Evolutionary conservation across 1,139 yeast species (phyloP), one percentile per base, ranked within the genome.

Genomic region (Yamadazyma sp.): DNA sequence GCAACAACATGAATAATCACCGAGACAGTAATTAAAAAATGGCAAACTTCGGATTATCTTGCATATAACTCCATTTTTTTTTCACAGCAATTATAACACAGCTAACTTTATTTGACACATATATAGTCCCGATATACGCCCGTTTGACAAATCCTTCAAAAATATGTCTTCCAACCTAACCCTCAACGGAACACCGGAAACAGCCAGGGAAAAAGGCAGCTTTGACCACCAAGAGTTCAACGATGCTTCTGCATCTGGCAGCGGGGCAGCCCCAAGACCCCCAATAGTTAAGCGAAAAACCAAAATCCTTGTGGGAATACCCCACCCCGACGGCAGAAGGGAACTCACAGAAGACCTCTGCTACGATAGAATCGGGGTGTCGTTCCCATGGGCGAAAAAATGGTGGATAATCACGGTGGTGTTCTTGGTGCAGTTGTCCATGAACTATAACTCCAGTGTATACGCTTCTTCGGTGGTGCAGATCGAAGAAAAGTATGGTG

Each of bases 371-470:
- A 52, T 65, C 16, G 70, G 69, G 7, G 63, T 50, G 41, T 37
- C 46, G 23, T 65, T 52, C 43, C 55, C 66, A 3, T 34, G 52
- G 41, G 31, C 31, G 32, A 61, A 58, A 42, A 64, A 64, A 47
- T 65, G 70, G 70, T 45, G 47, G 32, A 60, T 64, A 23, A 42
- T 64, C 18, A 42, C 61, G 1, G 57, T 65, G 15, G 54, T 61
- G 14, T 65, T 65, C 41, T 41, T 56, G n/a, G 69, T 64, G 6
- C 71, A 65, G 44, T 43, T 61, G 27, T 63, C 70, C 7, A 65
- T 65, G 70, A 65, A 65, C 45, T 63, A 62, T 50, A 65, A 65
- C 46, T 47, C 70, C 3, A 52, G 63, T 43, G 56, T 64, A 9
- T 64, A 61, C 42, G 59, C 69, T 6, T 59, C 57, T 28, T 61